Conservation (phyloP, 352 stramenopile genomes). For the Phytophthora kernoviae region DNA sequence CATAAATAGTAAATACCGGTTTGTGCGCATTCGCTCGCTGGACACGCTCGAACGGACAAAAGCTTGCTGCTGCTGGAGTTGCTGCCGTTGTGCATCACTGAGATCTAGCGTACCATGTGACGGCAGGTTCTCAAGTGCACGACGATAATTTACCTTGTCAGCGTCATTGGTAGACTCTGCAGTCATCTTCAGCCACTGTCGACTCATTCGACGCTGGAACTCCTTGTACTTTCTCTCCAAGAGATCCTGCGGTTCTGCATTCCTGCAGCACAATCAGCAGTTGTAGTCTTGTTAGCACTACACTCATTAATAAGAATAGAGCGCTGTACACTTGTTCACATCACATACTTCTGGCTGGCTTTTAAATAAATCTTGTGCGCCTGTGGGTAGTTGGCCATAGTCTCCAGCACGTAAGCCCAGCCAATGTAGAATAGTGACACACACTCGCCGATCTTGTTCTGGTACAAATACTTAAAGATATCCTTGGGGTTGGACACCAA, state of each 20-base stretch:
- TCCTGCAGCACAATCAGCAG: constrained; percentile 36
- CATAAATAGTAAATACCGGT: constrained; percentile 86
- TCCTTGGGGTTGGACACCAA: constrained; percentile 87
- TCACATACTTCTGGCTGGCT: constrained; percentile 81
- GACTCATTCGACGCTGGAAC: constrained; percentile 84
- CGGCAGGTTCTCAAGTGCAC: constrained; percentile 69
- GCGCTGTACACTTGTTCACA: no score
- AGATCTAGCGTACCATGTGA: constrained; percentile 50
- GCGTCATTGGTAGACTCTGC: constrained; percentile 35
- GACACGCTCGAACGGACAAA: constrained; percentile 59
- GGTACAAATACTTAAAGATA: constrained; percentile 90
- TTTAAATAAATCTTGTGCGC: constrained; percentile 89
- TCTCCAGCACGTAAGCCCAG: constrained; percentile 86
- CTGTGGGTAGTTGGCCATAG: constrained; percentile 78
- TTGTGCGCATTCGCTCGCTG: constrained; percentile 73
- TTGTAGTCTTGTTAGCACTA: not conserved
- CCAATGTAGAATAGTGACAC: constrained; percentile 87
- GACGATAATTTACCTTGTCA: constrained; percentile 55
- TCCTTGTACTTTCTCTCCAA: constrained; percentile 81
- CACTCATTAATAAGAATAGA: not conserved
- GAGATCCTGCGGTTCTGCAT: constrained; percentile 70
- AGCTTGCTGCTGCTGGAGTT: constrained; percentile 70
- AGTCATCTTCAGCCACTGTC: constrained; percentile 78
- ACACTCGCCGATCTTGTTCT: constrained; percentile 85
- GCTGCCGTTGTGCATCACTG: constrained; percentile 56